Base-by-base conservation (phyloP, 2,329 filamentous ascomycete genomes). In the Fusarium staphyleae region DNA sequence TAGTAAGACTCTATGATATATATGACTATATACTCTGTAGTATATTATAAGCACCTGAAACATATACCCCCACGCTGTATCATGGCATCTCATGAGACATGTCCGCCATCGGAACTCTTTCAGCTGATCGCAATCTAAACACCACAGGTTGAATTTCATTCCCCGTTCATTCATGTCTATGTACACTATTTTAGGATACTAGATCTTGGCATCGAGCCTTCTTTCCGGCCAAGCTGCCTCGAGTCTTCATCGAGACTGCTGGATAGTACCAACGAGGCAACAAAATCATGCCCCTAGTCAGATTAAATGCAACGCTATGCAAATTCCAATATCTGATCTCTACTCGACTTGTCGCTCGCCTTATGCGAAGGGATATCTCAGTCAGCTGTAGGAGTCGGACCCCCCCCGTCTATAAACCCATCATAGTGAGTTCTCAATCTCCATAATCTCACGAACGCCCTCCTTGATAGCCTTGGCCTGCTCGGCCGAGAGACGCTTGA, bases 401-500 rank as follows among this genome's bases (percentile, higher is more conserved):
- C 33, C 24, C 32, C 14, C 22, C 26, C 10, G 32, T 24, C 43
- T 35, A 52, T 19, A 32, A n/a, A 13, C 29, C 28, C 28, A 46
- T 63, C 37, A 83, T 60, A 84, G 68, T 16, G 76, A 75, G 68
- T 76, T 79, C 76, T 90, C 87, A 41, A 89, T 72, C 55, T 85
- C 81, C 84, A 90, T 88, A 10, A 83, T 82, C 70, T 89, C 87
- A 57, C 72, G 73, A 43, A 85, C 79, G 2, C 83, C 83, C 49
- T 84, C 80, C 61, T 78, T 76, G 45, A 87, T 83, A 4, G 72
- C 74, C 36, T 73, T 72, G 14, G 82, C 77, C 67, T 78, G 78
- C 32, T 81, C 84, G 66, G 85, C 74, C 33, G 83, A 80, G 43
- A 91, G 74, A 55, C 85, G 80, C 79, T 87, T 87, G 62, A 93